Conservation (phyloP, 106 monocot genomes). For the Xerophyta viscosa region DNA sequence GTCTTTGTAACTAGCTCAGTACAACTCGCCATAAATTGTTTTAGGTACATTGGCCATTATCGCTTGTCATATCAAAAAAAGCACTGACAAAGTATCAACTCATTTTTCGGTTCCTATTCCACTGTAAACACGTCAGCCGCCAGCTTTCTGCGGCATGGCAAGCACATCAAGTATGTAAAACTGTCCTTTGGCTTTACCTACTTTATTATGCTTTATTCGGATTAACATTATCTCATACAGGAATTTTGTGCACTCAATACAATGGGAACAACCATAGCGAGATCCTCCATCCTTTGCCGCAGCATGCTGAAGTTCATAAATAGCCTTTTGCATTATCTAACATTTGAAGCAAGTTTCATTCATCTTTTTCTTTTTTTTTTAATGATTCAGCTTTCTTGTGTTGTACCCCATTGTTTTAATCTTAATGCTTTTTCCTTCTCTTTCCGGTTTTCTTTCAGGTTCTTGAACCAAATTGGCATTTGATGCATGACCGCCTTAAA, state of each 20-base stretch:
- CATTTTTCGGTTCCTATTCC: slow-evolving; percentile 91
- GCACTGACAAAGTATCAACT: slow-evolving; percentile 92
- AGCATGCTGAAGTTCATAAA: slow-evolving; percentile 97
- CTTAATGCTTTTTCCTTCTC: neutral
- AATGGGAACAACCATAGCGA: slow-evolving; percentile 59
- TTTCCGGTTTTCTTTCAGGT: slow-evolving; percentile 52
- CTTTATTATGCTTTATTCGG: slow-evolving; percentile 1
- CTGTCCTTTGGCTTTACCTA: slow-evolving; percentile 1
- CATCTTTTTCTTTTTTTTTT: neutral
- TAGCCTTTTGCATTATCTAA: slow-evolving; percentile 94
- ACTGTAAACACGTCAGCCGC: slow-evolving; percentile 87
- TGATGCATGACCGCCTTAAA: slow-evolving; percentile 82
- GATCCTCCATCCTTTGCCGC: slow-evolving; percentile 89
- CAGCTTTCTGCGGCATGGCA: slow-evolving; percentile 98
- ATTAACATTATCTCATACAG: no score
- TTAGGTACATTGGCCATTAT: slow-evolving; percentile 95
- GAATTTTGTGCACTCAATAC: slow-evolving; percentile 62
- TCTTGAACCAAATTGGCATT: slow-evolving; percentile 98
- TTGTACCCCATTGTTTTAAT: neutral
- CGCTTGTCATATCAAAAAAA: slow-evolving; percentile 89
- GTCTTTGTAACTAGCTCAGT: neutral
- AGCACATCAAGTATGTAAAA: slow-evolving; percentile 83
- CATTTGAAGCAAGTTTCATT: slow-evolving; percentile 73
- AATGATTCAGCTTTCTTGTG: neutral
- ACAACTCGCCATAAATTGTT: neutral